phyloP scores from a whole-genome alignment of 768 basidiomycete species.

The Serendipita sp. region DNA sequence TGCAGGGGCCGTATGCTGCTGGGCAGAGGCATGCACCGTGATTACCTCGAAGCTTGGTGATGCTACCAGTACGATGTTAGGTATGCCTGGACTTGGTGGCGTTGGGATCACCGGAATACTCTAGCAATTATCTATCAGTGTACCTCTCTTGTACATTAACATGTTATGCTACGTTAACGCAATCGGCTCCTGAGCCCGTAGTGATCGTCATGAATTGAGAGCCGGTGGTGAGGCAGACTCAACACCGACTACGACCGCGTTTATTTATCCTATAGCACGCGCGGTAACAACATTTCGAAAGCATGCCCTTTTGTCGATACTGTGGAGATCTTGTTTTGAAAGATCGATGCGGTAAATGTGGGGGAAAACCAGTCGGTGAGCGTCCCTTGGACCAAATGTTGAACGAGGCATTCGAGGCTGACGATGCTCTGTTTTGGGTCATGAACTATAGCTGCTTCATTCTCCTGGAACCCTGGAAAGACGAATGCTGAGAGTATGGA shows the following conservation, averaged over 20 bases:
- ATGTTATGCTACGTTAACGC: too few species aligned
- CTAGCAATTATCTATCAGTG: neutral
- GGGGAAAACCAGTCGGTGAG: slow-evolving; percentile 60
- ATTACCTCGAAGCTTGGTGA: slow-evolving; percentile 9
- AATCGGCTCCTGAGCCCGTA: too few species aligned
- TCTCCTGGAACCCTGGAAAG: slow-evolving; percentile 35
- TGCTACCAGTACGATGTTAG: neutral
- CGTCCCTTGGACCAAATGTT: neutral
- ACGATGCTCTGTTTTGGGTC: slow-evolving; percentile 20
- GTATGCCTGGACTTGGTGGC: slow-evolving; percentile 10
- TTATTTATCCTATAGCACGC: neutral
- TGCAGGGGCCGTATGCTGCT: slow-evolving; percentile 10
- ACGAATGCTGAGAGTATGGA: slow-evolving; percentile 33
- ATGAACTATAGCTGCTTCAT: neutral
- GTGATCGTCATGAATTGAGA: too few species aligned
- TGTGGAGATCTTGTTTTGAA: slow-evolving; percentile 65
- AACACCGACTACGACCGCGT: neutral
- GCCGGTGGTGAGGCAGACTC: too few species aligned
- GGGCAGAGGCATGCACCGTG: slow-evolving; percentile 10
- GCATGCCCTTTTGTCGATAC: slow-evolving; percentile 73
- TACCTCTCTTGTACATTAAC: too few species aligned
- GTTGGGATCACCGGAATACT: neutral
- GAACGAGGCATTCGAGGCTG: neutral
- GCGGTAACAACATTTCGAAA: neutral
- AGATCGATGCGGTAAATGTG: slow-evolving; percentile 60